Evolutionary conservation across 768 basidiomycete species (phyloP).

Genomic region (Hydnomerulius pinastri): DNA sequence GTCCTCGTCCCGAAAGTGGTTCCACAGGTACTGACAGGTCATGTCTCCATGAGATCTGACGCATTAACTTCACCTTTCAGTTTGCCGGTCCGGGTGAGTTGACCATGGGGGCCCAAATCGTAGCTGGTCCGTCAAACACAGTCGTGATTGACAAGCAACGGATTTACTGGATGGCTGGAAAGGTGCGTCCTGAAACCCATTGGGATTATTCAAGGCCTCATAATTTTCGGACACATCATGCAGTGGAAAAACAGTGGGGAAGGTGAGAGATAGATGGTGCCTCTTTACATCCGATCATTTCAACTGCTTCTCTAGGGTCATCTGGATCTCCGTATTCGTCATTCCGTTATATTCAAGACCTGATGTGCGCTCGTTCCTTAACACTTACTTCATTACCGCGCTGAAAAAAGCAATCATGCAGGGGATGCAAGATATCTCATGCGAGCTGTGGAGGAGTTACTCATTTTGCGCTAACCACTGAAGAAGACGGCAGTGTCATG

Average conservation of each 20-base stretch:
- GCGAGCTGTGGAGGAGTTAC: constrained; percentile 86
- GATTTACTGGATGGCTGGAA: constrained; percentile 90
- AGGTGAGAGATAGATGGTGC: constrained; percentile 44
- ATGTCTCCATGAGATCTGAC: background rate
- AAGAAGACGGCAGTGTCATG: constrained; percentile 76
- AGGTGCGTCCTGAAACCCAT: constrained; percentile 42
- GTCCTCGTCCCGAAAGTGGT: constrained; percentile 78
- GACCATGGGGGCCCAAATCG: constrained; percentile 61
- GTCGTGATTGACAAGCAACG: constrained; percentile 80
- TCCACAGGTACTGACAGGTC: constrained; percentile 56
- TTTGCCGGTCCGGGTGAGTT: constrained; percentile 72
- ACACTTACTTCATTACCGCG: background rate
- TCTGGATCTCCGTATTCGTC: constrained; percentile 85
- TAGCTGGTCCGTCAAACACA: constrained; percentile 83
- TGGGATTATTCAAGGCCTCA: constrained; percentile 1
- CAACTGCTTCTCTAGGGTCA: constrained; percentile 63
- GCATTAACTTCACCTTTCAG: constrained; percentile 34
- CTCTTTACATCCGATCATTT: constrained; percentile 1
- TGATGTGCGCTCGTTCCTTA: constrained; percentile 54
- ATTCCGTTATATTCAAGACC: constrained; percentile 85
- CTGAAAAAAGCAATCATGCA: constrained; percentile 29
- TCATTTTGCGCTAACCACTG: constrained; percentile 77
- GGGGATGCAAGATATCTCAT: constrained; percentile 75
- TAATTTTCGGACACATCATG: constrained; percentile 17
- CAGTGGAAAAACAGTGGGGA: constrained; percentile 97